phyloP scores from a whole-genome alignment of 305 asterid species.

The Solanum chacoense region DNA sequence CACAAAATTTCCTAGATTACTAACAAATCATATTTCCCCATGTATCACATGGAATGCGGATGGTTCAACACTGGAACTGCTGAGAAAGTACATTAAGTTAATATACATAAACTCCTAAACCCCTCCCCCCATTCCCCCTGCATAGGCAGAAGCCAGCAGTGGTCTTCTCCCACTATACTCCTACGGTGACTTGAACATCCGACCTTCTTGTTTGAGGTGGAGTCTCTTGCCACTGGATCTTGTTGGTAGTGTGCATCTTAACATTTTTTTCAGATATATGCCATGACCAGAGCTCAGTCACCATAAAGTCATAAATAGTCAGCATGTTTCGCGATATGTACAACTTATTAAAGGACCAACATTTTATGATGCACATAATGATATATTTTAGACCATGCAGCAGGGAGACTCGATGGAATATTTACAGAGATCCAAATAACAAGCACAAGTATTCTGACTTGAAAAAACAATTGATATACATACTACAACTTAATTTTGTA shows the following conservation, averaged over 20 bases:
- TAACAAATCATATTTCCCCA: not conserved
- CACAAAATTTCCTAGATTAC: not conserved
- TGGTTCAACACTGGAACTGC: not conserved
- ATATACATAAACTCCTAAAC: not conserved
- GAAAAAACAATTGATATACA: not conserved
- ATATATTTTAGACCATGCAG: not conserved
- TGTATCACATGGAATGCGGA: not conserved
- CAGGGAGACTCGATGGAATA: not conserved
- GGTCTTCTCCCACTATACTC: not conserved
- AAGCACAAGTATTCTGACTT: not conserved
- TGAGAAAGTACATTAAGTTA: not conserved
- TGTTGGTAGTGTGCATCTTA: not conserved
- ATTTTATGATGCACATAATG: not conserved
- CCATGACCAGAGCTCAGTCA: not conserved
- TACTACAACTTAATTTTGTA: not conserved
- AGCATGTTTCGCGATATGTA: not conserved
- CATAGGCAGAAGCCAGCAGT: not conserved
- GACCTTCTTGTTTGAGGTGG: not conserved
- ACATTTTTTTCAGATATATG: not conserved
- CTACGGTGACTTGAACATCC: not conserved
- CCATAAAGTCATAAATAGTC: not conserved
- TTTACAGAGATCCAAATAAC: not conserved
- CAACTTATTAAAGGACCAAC: not conserved
- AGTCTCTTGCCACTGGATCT: not conserved
- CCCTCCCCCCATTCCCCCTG: not conserved